phyloP scores from a whole-genome alignment of 2,329 filamentous ascomycete species.

The Cadophora gregata region DNA sequence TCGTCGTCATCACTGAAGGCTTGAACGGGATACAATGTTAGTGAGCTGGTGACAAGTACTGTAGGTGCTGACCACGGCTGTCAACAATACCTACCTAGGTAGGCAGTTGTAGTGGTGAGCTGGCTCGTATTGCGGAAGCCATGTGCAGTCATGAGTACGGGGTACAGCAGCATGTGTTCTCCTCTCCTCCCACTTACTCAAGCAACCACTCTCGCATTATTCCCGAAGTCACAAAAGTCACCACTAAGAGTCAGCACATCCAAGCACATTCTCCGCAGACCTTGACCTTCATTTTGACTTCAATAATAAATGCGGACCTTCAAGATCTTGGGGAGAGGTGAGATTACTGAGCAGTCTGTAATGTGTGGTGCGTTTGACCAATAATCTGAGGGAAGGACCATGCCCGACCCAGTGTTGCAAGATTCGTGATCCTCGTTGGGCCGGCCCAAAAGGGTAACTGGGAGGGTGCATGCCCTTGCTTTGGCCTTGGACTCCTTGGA shows the following conservation, averaged over 20 bases:
- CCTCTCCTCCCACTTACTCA: background rate
- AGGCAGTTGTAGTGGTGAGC: background rate
- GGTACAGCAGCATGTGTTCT: background rate
- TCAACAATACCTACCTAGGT: too few species aligned
- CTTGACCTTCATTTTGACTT: background rate
- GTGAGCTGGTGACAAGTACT: background rate
- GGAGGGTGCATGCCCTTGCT: background rate
- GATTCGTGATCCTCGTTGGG: conserved; percentile 11
- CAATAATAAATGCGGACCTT: background rate
- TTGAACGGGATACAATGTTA: background rate
- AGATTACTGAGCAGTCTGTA: too few species aligned
- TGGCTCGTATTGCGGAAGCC: conserved; percentile 6
- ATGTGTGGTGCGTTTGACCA: conserved; percentile 11
- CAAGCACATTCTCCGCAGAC: background rate
- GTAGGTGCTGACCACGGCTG: conserved; percentile 3
- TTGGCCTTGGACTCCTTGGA: background rate
- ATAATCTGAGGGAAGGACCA: conserved; percentile 2
- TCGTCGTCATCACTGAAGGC: background rate
- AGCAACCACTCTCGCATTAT: background rate
- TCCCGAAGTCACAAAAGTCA: background rate
- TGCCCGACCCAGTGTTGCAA: conserved; percentile 12
- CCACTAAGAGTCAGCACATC: background rate
- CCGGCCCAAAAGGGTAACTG: conserved; percentile 6
- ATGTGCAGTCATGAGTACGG: conserved; percentile 6
- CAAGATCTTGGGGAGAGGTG: conserved; percentile 2